Base-by-base conservation (phyloP, 1,284 basidiomycete genomes). In the Ganoderma lingzhi region DNA sequence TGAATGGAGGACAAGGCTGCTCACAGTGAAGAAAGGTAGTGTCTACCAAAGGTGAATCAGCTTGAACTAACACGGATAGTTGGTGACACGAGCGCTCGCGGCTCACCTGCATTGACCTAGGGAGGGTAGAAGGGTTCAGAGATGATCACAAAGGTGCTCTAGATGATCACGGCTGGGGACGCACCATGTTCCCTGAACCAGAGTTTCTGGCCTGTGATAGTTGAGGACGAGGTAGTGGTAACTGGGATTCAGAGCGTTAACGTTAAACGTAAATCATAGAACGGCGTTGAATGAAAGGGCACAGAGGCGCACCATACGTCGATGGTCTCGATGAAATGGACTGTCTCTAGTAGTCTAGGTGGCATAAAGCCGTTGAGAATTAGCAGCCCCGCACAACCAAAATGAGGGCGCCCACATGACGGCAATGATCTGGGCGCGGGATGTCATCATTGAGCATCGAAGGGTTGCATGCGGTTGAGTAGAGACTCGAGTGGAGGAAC, bases 101-200 rank as follows among this genome's bases (percentile, higher is more conserved):
- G 32, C 67, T 37, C 23, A 69, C 67, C 17, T 58, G 14, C 3
- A 69, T 17, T 9, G 67, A 69, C 67, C 64, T 69, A 37, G 6
- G 3, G 1, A 1, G 8, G 3, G n/a, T 2, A 28, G 12, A 23
- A 23, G 6, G n/a, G n/a, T 12, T 30, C 12, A 15, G 3, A 14
- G 35, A 23, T 32, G 1, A 39, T 9, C 23, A 39, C 14, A 45
- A 41, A 9, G 17, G 39, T 23, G 19, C 6, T 35, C 6, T n/a
- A 23, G 17, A n/a, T n/a, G 6, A 6, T 2, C 15, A 12, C 9
- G 8, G 19, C 45, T 23, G 23, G 23, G 9, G 19, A 65, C 67
- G 23, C 9, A 69, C 67, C 67, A 69, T 15, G 45, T 61, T 17
- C 63, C 64, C 5, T 51, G 23, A 35, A 53, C 15, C 6, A 65